Base-by-base conservation (phyloP, 2,329 filamentous ascomycete species). In the Stenocarpella maydis region DNA sequence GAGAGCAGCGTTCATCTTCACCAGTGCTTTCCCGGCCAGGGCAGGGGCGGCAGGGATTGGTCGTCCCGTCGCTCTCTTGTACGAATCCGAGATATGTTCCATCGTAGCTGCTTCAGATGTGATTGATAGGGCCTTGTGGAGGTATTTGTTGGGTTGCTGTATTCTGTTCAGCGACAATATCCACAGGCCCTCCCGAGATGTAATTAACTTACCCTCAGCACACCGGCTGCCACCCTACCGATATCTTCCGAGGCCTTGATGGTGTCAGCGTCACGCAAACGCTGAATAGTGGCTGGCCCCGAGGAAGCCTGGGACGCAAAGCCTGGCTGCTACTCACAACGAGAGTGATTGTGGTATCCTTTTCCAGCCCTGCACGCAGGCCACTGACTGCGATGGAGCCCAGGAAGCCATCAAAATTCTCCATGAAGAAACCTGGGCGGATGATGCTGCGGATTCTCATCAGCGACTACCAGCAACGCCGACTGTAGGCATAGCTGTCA, bases 101-200 rank as follows among this genome's bases (percentile, higher is more conserved):
- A 61, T 61, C 12, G 58, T 61, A 5, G 41, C 58, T 10, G 58
- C 58, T 24, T 61, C 58, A 24, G 58, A 47, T n/a, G 58, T 34
- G 12, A 47, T 5, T 21, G 58, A 4, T 5, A 61, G n/a, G n/a
- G 19, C 34, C 17, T 37, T 37, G 12, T 45, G 41, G 5, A 47
- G 28, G 21, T 61, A 49, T 1, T 34, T 47, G 6, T 61, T 41
- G 15, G 12, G 41, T 21, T 37, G 19, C 58, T 61, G 15, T 10
- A 19, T 47, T n/a, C 7, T 34, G 6, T 17, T 49, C 19, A 61
- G 26, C 26, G 3, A 3, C 5, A 4, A n/a, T 17, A 4, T 10
- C 34, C 3, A 3, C 28, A 10, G 2, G 10, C 34, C 4, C 26
- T 9, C 15, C 10, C 10, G 2, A 2, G 2, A 34, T 7, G 26